Evolutionary conservation across 768 basidiomycete species (phyloP).

Genomic region (Sporobolomyces roseus): DNA sequence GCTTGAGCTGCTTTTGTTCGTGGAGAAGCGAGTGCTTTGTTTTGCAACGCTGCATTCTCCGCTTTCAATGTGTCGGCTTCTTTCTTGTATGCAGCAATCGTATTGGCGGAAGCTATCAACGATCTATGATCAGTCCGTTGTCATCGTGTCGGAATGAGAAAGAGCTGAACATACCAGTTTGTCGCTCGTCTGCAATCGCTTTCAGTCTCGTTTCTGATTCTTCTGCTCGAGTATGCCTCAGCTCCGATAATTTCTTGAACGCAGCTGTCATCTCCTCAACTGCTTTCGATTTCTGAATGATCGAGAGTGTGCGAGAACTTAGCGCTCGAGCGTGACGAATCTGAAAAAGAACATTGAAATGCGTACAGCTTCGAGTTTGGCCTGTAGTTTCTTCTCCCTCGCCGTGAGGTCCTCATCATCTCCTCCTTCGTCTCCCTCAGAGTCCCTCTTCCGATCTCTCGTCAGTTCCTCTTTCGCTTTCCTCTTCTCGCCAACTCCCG

Average conservation of each 20-base stretch:
- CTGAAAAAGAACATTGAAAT: no score
- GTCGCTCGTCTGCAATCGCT: conserved; percentile 26
- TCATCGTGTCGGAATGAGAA: background rate
- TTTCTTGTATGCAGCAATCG: conserved; percentile 33
- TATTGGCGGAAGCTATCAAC: conserved; percentile 17
- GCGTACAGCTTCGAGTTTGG: conserved; percentile 31
- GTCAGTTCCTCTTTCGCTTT: background rate
- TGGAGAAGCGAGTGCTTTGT: conserved; percentile 11
- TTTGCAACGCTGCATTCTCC: conserved; percentile 13
- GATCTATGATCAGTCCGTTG: no score
- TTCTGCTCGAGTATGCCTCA: conserved; percentile 35
- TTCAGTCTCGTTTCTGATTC: conserved; percentile 24
- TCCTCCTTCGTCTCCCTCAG: background rate
- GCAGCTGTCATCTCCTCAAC: background rate
- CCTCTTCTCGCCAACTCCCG: conserved; percentile 6
- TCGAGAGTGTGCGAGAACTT: no score
- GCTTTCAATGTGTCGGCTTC: conserved; percentile 17
- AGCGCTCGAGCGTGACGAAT: no score
- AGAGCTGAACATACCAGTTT: conserved; percentile 1
- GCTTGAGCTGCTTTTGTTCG: conserved; percentile 17
- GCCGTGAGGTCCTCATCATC: background rate
- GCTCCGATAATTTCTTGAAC: conserved; percentile 14
- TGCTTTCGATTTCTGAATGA: conserved; percentile 17
- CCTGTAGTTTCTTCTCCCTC: conserved; percentile 30
- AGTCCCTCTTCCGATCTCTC: background rate